Evolutionary conservation across 2,329 filamentous ascomycete species (phyloP).

Genomic region (Hymenoscyphus fructigenus): DNA sequence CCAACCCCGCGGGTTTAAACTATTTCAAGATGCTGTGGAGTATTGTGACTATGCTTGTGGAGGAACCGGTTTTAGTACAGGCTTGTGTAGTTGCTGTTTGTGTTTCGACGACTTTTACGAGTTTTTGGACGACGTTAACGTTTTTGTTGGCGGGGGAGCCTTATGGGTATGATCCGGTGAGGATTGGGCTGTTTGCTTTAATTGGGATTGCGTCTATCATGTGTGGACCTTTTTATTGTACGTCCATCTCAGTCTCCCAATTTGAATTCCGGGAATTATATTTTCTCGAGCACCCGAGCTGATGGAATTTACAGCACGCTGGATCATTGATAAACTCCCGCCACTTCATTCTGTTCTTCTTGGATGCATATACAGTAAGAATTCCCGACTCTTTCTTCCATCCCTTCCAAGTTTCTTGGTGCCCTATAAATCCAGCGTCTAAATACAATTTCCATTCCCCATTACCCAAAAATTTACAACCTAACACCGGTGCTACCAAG

Average conservation of each 20-base stretch:
- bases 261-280: background rate
- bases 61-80: conserved; percentile 69
- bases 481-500: conserved; percentile 22
- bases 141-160: conserved; percentile 72
- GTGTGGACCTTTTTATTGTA: conserved; percentile 64
- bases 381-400: background rate
- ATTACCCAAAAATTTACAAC: too few relatives aligned
- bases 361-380: conserved; percentile 48
- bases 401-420: too few relatives aligned
- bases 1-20: conserved; percentile 63
- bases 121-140: conserved; percentile 74
- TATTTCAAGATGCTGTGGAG: conserved; percentile 66
- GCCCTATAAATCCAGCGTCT: background rate
- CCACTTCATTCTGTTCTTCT: conserved; percentile 67
- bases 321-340: conserved; percentile 68
- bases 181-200: conserved; percentile 76
- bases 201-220: conserved; percentile 71
- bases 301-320: conserved; percentile 42
- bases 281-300: background rate
- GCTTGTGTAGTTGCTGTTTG: conserved; percentile 66
- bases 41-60: conserved; percentile 62
- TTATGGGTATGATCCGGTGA: conserved; percentile 64
- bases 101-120: conserved; percentile 60
- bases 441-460: too few relatives aligned
- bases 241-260: background rate